phyloP scores from a whole-genome alignment of 768 basidiomycete species.

The Lactifluus volemus region DNA sequence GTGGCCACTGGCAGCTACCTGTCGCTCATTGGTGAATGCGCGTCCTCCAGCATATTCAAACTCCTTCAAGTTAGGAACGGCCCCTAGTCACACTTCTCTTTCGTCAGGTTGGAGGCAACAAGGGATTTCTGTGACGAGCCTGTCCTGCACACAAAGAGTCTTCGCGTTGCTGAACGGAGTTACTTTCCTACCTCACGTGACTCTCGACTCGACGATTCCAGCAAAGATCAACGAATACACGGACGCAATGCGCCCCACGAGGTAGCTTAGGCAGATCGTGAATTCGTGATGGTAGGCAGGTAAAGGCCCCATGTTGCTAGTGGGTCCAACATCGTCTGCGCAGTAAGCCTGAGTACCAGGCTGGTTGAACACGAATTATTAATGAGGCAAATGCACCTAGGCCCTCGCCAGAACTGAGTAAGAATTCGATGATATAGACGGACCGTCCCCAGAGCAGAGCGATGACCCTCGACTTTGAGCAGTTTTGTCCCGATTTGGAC shows the following conservation, averaged over 20 bases:
- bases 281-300: no score
- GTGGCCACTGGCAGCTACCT: not conserved
- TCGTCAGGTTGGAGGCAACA: not conserved
- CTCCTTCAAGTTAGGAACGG: not conserved
- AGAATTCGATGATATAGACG: no score
- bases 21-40: not conserved
- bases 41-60: not conserved
- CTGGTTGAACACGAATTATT: no score
- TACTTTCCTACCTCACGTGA: not conserved
- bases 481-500: no score
- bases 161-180: not conserved
- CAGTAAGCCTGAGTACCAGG: no score
- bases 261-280: no score
- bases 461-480: not conserved
- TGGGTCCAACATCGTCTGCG: no score
- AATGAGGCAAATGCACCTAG: no score
- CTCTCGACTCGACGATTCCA: not conserved
- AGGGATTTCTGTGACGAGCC: not conserved
- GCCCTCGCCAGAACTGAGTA: no score
- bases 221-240: no score
- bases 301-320: no score
- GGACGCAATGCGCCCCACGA: no score
- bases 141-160: not conserved
- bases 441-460: not conserved
- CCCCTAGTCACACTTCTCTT: not conserved